phyloP scores from a whole-genome alignment of 352 stramenopile genomes.

The Pythium grandisporangium region DNA sequence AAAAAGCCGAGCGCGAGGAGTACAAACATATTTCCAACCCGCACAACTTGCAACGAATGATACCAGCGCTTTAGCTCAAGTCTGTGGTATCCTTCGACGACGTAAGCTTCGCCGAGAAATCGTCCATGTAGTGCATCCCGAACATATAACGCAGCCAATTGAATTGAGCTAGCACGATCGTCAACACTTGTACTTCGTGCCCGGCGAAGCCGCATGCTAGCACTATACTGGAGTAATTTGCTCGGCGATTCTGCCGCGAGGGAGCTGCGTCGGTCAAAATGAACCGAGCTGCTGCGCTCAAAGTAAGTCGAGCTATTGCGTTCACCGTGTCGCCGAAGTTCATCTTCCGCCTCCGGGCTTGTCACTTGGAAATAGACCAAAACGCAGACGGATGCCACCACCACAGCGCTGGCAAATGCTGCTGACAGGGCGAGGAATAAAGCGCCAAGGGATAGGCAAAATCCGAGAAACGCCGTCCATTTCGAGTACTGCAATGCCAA shows the following conservation, averaged over 20 bases:
- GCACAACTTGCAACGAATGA: constrained; percentile 28
- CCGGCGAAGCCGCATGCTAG: too few relatives aligned
- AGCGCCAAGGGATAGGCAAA: constrained; percentile 22
- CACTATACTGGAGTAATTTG: too few relatives aligned
- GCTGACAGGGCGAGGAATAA: constrained; percentile 41
- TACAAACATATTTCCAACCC: constrained; percentile 32
- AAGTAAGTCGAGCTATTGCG: too few relatives aligned
- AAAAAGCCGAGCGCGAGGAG: constrained; percentile 40
- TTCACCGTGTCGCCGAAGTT: too few relatives aligned
- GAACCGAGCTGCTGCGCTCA: too few relatives aligned
- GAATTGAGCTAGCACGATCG: constrained; percentile 16
- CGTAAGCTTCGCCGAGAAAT: constrained; percentile 39
- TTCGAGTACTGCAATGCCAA: constrained; percentile 25
- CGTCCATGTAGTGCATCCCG: constrained; percentile 31
- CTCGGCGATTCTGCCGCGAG: too few relatives aligned
- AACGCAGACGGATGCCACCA: not conserved
- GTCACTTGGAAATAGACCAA: too few relatives aligned
- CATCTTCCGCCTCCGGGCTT: too few relatives aligned
- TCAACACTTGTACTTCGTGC: too few relatives aligned
- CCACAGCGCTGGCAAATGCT: constrained; percentile 14
- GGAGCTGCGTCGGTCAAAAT: too few relatives aligned
- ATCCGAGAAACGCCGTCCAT: constrained; percentile 35
- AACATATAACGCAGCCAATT: constrained; percentile 37
- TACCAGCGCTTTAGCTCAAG: constrained; percentile 42
- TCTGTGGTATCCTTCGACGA: constrained; percentile 31